phyloP scores from a whole-genome alignment of 2,329 filamentous ascomycete genomes.

The Alternaria hordeiaustralica region DNA sequence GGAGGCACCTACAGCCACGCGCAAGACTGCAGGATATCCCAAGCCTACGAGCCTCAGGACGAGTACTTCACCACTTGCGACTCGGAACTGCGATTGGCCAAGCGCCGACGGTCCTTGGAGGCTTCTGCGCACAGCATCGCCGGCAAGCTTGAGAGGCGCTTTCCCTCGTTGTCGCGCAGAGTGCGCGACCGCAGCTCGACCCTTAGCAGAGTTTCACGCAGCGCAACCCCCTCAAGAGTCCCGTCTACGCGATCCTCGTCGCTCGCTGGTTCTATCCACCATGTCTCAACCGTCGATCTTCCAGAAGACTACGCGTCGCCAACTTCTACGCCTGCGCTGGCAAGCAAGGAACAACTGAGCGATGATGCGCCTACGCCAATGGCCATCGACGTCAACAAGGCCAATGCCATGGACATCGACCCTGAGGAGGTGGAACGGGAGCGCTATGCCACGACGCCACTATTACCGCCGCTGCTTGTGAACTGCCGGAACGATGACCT shows the following conservation, averaged over 20 bases:
- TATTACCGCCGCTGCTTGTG: constrained; percentile 81
- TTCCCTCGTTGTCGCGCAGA: constrained; percentile 62
- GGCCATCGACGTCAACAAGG: constrained; percentile 43
- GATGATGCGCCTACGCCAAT: constrained; percentile 40
- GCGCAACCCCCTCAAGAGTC: constrained; percentile 60
- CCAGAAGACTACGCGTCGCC: constrained; percentile 40
- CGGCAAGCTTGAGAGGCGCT: constrained; percentile 69
- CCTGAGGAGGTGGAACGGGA: constrained; percentile 59
- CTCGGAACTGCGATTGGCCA: constrained; percentile 61
- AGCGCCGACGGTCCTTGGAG: constrained; percentile 66
- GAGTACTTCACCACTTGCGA: constrained; percentile 68
- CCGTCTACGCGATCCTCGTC: constrained; percentile 78
- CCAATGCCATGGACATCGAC: constrained; percentile 59
- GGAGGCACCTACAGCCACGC: constrained; percentile 61
- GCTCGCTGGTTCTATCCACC: constrained; percentile 67
- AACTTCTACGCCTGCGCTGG: constrained; percentile 29
- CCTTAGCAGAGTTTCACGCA: constrained; percentile 48
- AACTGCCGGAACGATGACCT: constrained; percentile 61
- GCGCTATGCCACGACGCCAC: constrained; percentile 77
- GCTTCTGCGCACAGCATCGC: constrained; percentile 68
- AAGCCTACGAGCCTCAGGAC: constrained; percentile 68
- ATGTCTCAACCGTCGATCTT: constrained; percentile 47
- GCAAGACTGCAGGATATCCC: constrained; percentile 48
- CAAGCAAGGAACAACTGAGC: constrained; percentile 44
- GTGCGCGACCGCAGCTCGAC: constrained; percentile 58